A percentile compares a stretch with the other conserved stretches of the same genome.
phyloP scores from a whole-genome alignment of 345 rosid species.

The Rhodamnia rubescens region DNA sequence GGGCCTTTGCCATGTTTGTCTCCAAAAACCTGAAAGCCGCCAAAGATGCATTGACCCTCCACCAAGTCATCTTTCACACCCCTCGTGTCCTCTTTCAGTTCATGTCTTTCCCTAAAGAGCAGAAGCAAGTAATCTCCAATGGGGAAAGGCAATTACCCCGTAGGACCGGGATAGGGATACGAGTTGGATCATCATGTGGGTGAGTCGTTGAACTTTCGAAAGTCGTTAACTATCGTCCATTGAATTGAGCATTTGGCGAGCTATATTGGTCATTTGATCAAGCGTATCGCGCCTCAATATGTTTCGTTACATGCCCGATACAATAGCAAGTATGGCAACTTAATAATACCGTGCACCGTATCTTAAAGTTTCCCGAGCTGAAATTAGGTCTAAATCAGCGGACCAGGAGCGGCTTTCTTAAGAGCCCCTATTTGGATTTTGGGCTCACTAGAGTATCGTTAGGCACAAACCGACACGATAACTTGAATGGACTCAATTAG shows the following conservation, averaged over 20 bases:
- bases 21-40: too few species aligned
- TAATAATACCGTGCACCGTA: neutral
- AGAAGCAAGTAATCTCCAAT: neutral
- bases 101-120: neutral
- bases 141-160: neutral
- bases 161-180: neutral
- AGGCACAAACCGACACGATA: neutral
- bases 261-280: neutral
- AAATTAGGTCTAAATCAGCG: rapidly evolving
- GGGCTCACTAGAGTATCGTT: too few species aligned
- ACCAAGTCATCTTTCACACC: neutral
- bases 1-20: neutral
- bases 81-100: neutral
- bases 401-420: neutral
- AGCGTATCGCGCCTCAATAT: neutral
- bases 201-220: neutral
- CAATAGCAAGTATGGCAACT: neutral
- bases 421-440: neutral
- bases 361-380: neutral
- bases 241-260: neutral
- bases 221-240: neutral
- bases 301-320: neutral
- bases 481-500: neutral
- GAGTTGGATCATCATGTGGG: neutral
- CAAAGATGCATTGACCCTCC: neutral